These are phyloP conservation scores for Aspergillus sp. DNA, from an alignment of 2,329 filamentous ascomycete species.

Conservation along the genomic window DNA sequence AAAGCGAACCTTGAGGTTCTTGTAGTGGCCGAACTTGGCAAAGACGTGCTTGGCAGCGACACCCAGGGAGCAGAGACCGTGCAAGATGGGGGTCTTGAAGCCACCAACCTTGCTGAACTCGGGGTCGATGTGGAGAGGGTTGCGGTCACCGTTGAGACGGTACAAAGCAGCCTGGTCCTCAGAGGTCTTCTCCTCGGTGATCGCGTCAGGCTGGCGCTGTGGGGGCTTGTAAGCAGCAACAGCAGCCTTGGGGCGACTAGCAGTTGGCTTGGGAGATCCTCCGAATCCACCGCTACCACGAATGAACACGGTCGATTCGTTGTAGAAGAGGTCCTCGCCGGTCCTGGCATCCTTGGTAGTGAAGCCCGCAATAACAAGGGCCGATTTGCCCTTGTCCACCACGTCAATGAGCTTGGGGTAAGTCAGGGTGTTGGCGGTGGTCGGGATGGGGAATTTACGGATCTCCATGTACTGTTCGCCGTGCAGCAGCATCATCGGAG, in stretches of 20 bases:
- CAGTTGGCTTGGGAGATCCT: conserved; percentile 65
- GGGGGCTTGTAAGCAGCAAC: conserved; percentile 78
- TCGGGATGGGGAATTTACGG: conserved; percentile 86
- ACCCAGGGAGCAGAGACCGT: conserved; percentile 95
- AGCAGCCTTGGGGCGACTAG: conserved; percentile 69
- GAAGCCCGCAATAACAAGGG: conserved; percentile 72
- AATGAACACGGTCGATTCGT: conserved; percentile 90
- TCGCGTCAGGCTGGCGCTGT: conserved; percentile 68
- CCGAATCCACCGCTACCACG: conserved; percentile 87
- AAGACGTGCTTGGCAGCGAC: conserved; percentile 87
- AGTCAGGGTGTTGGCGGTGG: conserved; percentile 69
- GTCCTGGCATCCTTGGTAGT: conserved; percentile 80
- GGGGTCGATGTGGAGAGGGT: conserved; percentile 94
- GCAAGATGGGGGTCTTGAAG: conserved; percentile 89
- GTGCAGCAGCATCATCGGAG: conserved; percentile 96
- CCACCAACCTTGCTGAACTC: conserved; percentile 91
- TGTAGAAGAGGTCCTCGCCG: conserved; percentile 92
- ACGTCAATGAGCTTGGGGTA: conserved; percentile 84
- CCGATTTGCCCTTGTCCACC: conserved; percentile 89
- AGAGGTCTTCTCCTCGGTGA: conserved; percentile 79
- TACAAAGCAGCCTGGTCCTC: conserved; percentile 93
- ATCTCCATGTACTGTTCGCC: conserved; percentile 98
- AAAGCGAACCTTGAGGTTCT: conserved; percentile 90
- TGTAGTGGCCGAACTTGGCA: conserved; percentile 74
- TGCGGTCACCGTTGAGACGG: conserved; percentile 88